Conservation (phyloP, 495 filamentous ascomycete genomes). For the Hypoxylon fragiforme region DNA sequence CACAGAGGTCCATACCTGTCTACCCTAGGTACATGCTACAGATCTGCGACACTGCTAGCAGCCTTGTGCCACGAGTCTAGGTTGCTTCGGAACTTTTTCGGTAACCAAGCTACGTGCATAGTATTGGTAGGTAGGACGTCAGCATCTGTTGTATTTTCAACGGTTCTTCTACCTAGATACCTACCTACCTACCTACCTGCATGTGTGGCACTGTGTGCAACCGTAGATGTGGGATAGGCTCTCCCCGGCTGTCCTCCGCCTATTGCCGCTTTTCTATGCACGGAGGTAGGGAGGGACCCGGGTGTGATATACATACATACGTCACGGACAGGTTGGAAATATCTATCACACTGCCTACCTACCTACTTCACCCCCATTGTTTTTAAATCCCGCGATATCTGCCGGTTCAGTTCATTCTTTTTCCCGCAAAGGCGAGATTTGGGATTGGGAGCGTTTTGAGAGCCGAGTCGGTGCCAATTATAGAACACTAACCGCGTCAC, state of each 20-base stretch:
- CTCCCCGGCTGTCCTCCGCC: constrained; percentile 6
- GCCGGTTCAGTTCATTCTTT: not conserved
- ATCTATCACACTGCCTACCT: not conserved
- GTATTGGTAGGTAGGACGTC: no score
- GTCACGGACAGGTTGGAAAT: constrained; percentile 15
- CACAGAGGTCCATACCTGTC: no score
- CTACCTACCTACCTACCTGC: not conserved
- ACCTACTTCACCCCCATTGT: not conserved
- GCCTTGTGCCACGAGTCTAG: not conserved
- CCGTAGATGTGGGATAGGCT: not conserved
- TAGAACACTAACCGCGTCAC: not conserved
- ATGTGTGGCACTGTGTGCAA: no score
- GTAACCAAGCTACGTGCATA: constrained; percentile 1
- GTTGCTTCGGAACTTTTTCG: constrained; percentile 13
- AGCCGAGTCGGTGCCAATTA: constrained; percentile 16
- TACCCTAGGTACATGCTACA: no score
- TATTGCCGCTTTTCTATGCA: constrained; percentile 1
- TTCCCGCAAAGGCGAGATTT: not conserved
- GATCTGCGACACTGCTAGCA: constrained; percentile 4
- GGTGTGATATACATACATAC: constrained; percentile 3
- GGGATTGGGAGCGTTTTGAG: constrained; percentile 26
- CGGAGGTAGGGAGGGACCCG: not conserved
- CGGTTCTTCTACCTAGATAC: no score
- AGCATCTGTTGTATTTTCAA: no score
- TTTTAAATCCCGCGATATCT: not conserved